A percentile compares a stretch with the other conserved stretches of the same genome.
Conservation (phyloP, 2,329 filamentous ascomycete genomes). For the Cordyceps farinosa region DNA sequence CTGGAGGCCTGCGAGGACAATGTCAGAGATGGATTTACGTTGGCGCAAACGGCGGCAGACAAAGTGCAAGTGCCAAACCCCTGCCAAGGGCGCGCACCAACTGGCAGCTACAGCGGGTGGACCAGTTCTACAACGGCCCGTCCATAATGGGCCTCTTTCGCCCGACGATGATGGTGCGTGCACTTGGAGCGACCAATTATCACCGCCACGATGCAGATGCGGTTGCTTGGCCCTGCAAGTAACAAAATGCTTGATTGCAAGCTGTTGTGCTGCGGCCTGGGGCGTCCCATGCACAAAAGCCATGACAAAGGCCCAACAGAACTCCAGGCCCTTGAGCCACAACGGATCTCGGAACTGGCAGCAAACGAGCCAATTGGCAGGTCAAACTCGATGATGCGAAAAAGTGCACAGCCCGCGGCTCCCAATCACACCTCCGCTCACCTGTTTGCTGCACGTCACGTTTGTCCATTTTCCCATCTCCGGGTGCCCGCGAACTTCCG, state of each 20-base stretch:
- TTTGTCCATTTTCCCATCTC: not conserved
- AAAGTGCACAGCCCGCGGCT: not conserved
- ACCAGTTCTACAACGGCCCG: not conserved
- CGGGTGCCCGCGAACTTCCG: not conserved
- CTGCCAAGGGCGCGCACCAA: not conserved
- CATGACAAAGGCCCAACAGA: not conserved
- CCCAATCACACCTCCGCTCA: not conserved
- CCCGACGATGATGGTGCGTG: not conserved
- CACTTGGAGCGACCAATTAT: not conserved
- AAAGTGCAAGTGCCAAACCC: not conserved
- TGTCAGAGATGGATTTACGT: too few relatives aligned
- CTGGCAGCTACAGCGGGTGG: not conserved
- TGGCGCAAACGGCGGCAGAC: not conserved
- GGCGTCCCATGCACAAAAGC: not conserved
- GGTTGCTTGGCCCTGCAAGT: not conserved
- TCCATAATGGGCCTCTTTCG: not conserved
- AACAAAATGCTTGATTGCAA: not conserved
- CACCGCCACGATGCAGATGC: not conserved
- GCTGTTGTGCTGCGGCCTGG: not conserved
- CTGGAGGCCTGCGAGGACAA: not conserved
- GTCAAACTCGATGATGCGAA: not conserved
- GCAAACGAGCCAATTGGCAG: not conserved
- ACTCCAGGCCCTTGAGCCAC: not conserved
- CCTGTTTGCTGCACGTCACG: not conserved
- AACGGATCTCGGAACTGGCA: not conserved